phyloP scores from a whole-genome alignment of 495 filamentous ascomycete species.

The Aspergillus steynii region DNA sequence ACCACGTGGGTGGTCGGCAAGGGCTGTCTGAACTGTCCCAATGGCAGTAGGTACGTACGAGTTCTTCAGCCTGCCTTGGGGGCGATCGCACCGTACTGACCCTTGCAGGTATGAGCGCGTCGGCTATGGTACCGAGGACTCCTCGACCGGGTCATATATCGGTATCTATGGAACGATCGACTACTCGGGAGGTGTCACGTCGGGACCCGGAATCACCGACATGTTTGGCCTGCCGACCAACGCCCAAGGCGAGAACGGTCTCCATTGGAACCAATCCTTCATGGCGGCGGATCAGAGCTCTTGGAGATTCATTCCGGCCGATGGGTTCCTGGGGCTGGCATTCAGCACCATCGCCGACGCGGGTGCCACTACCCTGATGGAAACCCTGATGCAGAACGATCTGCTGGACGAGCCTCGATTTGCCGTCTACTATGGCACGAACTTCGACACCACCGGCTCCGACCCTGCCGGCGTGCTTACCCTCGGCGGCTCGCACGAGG shows the following conservation, averaged over 20 bases:
- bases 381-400: not conserved
- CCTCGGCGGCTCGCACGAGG: constrained; percentile 1
- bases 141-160: not conserved
- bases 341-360: constrained; percentile 2
- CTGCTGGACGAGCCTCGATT: constrained; percentile 1
- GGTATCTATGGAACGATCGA: constrained; percentile 1
- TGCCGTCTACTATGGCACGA: not conserved
- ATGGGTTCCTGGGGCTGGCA: not conserved
- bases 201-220: not conserved
- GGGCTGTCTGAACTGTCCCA: not conserved
- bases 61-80: too few relatives aligned
- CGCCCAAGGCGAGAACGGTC: not conserved
- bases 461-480: constrained; percentile 1
- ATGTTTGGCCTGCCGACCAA: not conserved
- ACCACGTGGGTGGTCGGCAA: constrained; percentile 1
- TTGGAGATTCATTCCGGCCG: constrained; percentile 3
- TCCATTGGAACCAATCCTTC: not conserved
- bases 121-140: not conserved
- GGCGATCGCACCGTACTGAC: too few relatives aligned
- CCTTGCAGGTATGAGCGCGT: not conserved
- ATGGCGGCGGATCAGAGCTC: not conserved
- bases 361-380: not conserved
- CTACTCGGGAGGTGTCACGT: not conserved
- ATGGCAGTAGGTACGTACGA: not conserved
- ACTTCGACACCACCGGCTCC: not conserved